phyloP scores from a whole-genome alignment of 2,329 filamentous ascomycete species.

The Penicillium verrucosum region DNA sequence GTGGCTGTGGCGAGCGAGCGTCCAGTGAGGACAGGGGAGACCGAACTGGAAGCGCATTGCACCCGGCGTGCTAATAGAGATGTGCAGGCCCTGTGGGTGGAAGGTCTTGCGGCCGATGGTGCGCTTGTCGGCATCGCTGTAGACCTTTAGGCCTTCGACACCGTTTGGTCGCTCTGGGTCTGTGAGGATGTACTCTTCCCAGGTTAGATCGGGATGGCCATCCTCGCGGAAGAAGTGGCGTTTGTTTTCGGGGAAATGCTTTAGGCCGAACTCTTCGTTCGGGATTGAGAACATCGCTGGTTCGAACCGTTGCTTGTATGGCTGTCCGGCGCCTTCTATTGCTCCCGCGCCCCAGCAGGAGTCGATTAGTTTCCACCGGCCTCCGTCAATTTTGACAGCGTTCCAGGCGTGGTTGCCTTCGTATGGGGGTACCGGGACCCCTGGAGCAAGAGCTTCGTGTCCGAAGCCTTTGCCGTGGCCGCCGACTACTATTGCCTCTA shows the following conservation, averaged over 20 bases:
- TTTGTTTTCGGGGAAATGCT: conserved; percentile 72
- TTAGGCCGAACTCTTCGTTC: conserved; percentile 77
- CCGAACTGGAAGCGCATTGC: conserved; percentile 75
- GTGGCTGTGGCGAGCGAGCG: conserved; percentile 61
- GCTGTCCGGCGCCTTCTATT: conserved; percentile 52
- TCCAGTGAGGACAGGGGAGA: conserved; percentile 79
- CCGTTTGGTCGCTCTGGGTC: conserved; percentile 48
- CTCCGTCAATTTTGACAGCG: conserved; percentile 79
- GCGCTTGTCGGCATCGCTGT: conserved; percentile 46
- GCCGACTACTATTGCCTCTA: conserved; percentile 70
- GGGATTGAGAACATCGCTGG: conserved; percentile 58
- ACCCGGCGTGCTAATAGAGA: conserved; percentile 57
- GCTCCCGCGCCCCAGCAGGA: conserved; percentile 88
- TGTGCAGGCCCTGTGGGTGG: conserved; percentile 57
- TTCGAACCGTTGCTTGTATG: conserved; percentile 67
- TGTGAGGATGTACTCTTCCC: conserved; percentile 78
- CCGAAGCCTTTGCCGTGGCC: conserved; percentile 89
- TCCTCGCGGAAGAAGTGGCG: conserved; percentile 72
- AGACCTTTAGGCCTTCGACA: conserved; percentile 48
- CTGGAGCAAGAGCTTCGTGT: conserved; percentile 60
- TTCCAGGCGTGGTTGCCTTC: conserved; percentile 84
- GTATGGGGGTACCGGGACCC: conserved; percentile 63
- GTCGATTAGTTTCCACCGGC: conserved; percentile 88
- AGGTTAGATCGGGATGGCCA: conserved; percentile 59
- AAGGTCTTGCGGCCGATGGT: conserved; percentile 58